Evolutionary conservation across 139 green algal species (phyloP), one percentile per base, ranked within the genome.

Genomic region (Yamagishiella unicocca): DNA sequence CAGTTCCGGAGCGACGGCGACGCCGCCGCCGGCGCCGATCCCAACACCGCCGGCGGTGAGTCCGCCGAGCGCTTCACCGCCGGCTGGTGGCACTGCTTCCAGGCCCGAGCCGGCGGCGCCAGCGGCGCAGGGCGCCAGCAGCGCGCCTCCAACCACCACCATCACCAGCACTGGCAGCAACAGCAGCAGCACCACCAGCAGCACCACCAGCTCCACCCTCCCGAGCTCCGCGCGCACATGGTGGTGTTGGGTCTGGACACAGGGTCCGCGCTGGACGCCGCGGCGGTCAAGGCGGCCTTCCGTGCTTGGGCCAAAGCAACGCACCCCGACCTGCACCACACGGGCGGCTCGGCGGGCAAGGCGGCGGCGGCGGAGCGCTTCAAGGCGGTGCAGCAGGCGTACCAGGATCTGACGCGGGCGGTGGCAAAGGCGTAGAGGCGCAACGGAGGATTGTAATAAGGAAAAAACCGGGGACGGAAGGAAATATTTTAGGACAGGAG

Each of bases 31-130:
- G 45, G 43, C 33, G 29, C 45, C 43, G 24, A 2, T 17, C 9
- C 37, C 45, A 66, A 10, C 72, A 40, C 43, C 43, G 17, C 27
- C n/a, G 66, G 29, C 73, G 33, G 17, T 31, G 22, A 74, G 66
- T 74, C 31, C 25, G 54, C 53, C 0, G 58, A 77, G n/a, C 31
- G 66, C 38, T 86, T 86, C 64, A 77, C 62, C 7, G n/a, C 62
- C 4, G 31, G n/a, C 80, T 86, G 80, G 80, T 86, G 80, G 80
- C 80, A 86, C 33, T 43, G 64, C 42, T 86, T 86, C 80, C 80
- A 77, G 33, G 80, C 80, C 25, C 6, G 7, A 8, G 38, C 46
- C 2, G 58, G 19, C 58, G 29, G 25, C 55, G 55, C 19, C 46
- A 50, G 8, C 53, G 73, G n/a, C 4, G 21, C 25, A 19, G 43